Base-by-base conservation (phyloP, 129 eudicot genomes). In the Lonicera japonica region DNA sequence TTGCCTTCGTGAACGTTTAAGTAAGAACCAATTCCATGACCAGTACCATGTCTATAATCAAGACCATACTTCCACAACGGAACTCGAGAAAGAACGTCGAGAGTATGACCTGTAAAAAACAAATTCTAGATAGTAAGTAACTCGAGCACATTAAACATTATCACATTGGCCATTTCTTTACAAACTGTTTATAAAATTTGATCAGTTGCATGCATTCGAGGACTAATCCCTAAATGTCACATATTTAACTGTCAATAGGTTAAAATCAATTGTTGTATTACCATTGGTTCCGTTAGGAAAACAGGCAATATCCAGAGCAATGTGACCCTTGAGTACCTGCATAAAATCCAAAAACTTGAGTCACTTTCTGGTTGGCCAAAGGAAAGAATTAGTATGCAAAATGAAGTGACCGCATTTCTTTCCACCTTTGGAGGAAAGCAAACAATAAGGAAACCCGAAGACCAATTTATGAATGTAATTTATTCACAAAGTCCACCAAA, bases 21-120 rank as follows among this genome's bases (percentile, higher is more conserved):
- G 89, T 75, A 94, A 63, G 90, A 78, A 48, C 99, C 99, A 40
- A 94, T 82, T 46, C 99, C 99, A 46, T 94, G 99, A 65, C 99
- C 99, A 69, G 99, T 94, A 65, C 99, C 99, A 64, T 94, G 99
- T 78, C 99, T 86, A 68, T 94, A 94, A 77, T 94, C 99, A 79
- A 94, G 99, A 22, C 99, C 99, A 72, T 82, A 54, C 65, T 88
- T 80, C 96, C 99, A 94, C 74, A 94, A 73, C n/a, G 96, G 96
- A 73, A 88, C 64, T 59, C 99, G 91, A 57, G 99, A 96, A 76
- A 94, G 95, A 82, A 88, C 70, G 55, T 94, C 99, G 68, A 94
- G 87, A 61, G 82, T 70, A 73, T 89, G 84, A 64, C 99, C 99
- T 92, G 74, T 24, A 51, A 58, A 54, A 18, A 54, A 54, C 1